These are phyloP conservation scores for Aspergillus fijiensis DNA, from an alignment of 2,329 filamentous ascomycete genomes.

Conservation along the genomic window DNA sequence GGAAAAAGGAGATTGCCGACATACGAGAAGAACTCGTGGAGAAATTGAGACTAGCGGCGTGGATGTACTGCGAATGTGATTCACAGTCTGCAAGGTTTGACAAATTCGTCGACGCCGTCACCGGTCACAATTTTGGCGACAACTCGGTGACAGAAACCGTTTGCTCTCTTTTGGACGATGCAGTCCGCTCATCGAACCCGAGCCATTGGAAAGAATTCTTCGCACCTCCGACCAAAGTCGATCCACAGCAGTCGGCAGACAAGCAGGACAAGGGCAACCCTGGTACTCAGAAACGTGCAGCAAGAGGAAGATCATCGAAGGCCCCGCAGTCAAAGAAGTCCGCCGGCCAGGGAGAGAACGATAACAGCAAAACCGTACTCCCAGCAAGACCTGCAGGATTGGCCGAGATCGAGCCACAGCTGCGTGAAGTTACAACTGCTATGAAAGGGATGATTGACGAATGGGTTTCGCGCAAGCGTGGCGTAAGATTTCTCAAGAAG, in stretches of 20 bases:
- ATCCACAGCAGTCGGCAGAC: neutral
- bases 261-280: neutral
- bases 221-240: neutral
- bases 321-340: neutral
- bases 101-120: slow-evolving; percentile 28
- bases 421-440: slow-evolving; percentile 21
- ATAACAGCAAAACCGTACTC: neutral
- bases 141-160: slow-evolving; percentile 23
- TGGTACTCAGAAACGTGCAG: neutral
- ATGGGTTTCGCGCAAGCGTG: slow-evolving; percentile 22
- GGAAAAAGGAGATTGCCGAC: slow-evolving; percentile 25
- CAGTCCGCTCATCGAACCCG: slow-evolving; percentile 16
- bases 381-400: slow-evolving; percentile 15
- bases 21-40: slow-evolving; percentile 22
- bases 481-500: slow-evolving; percentile 26
- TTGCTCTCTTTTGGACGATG: slow-evolving; percentile 21
- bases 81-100: slow-evolving; percentile 26
- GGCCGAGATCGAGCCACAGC: slow-evolving; percentile 17
- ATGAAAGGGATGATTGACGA: slow-evolving; percentile 23
- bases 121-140: slow-evolving; percentile 32
- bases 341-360: neutral
- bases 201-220: slow-evolving; percentile 36
- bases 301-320: neutral
- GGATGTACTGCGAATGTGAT: slow-evolving; percentile 29
- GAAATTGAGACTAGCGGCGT: slow-evolving; percentile 31